These are phyloP conservation scores for Tieghemostelium lacteum DNA, from an alignment of 78 protist genomes.

Conservation along the genomic window DNA sequence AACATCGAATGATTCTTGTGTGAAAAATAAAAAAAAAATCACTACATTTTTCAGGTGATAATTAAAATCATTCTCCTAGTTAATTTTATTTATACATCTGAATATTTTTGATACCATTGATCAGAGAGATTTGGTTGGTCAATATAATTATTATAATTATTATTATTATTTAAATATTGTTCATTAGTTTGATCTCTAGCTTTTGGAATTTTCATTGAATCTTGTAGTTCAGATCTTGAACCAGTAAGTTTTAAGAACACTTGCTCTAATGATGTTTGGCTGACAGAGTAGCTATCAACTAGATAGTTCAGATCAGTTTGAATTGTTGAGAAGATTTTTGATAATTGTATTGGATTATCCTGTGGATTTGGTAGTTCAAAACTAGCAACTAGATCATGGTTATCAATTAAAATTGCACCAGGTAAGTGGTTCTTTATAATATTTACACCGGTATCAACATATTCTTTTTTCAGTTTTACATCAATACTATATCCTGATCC, in stretches of 20 bases:
- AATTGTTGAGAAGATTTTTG: neutral
- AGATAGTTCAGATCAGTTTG: neutral
- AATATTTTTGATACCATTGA: too few relatives aligned
- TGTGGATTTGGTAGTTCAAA: slow-evolving; percentile 26
- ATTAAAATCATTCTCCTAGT: too few relatives aligned
- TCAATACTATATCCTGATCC: slow-evolving; percentile 59
- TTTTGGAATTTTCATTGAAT: too few relatives aligned
- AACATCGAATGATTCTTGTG: too few relatives aligned
- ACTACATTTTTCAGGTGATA: too few relatives aligned
- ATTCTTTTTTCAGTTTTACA: slow-evolving; percentile 35
- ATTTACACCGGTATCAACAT: slow-evolving; percentile 9
- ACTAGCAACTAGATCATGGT: slow-evolving; percentile 3
- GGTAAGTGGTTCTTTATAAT: neutral
- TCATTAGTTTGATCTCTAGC: too few relatives aligned
- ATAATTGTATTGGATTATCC: neutral
- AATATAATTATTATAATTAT: too few relatives aligned
- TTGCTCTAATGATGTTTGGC: slow-evolving; percentile 47
- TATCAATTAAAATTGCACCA: neutral
- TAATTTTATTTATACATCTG: too few relatives aligned
- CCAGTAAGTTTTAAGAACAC: slow-evolving; percentile 35
- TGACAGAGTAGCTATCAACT: slow-evolving; percentile 17
- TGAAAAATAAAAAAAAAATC: too few relatives aligned
- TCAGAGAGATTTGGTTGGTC: too few relatives aligned
- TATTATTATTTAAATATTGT: too few relatives aligned
- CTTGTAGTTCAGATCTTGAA: slow-evolving; percentile 19